Evolutionary conservation across 805 yeast genomes (phyloP).

Genomic region (Wickerhamomyces tratensis): DNA sequence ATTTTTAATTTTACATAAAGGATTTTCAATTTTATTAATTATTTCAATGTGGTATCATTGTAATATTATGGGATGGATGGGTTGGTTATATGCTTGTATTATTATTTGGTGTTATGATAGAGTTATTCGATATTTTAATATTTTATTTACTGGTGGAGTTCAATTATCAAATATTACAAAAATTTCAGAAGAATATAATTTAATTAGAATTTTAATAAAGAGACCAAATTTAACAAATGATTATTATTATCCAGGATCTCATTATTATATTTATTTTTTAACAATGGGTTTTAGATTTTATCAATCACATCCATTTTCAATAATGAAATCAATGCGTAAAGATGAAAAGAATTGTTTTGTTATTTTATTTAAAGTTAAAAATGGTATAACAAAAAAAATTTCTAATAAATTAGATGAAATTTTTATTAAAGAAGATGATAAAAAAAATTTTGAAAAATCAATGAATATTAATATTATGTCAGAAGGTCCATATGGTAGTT

Average conservation of each 20-base stretch:
- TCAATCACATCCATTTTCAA: slow-evolving; percentile 70
- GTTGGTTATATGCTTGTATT: slow-evolving; percentile 41
- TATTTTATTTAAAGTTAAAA: slow-evolving; percentile 38
- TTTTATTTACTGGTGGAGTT: slow-evolving; percentile 47
- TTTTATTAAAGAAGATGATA: no score
- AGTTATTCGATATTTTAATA: slow-evolving; percentile 41
- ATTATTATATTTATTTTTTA: slow-evolving; percentile 47
- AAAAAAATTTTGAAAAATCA: slow-evolving; percentile 18
- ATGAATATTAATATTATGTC: slow-evolving; percentile 29
- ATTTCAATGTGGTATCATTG: slow-evolving; percentile 55
- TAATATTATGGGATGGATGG: slow-evolving; percentile 37
- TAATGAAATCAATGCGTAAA: slow-evolving; percentile 30
- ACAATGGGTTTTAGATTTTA: slow-evolving; percentile 29
- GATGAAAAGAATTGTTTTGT: slow-evolving; percentile 21
- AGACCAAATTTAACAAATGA: slow-evolving; percentile 35
- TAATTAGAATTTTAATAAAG: slow-evolving; percentile 30
- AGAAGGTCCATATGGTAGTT: slow-evolving; percentile 58
- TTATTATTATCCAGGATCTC: slow-evolving; percentile 40
- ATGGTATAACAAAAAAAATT: slow-evolving; percentile 43
- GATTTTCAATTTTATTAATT: slow-evolving; percentile 43
- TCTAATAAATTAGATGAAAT: slow-evolving; percentile 20
- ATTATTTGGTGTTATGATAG: slow-evolving; percentile 70
- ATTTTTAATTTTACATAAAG: slow-evolving; percentile 48
- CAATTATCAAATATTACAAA: slow-evolving; percentile 35
- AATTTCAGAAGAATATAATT: slow-evolving; percentile 14